Evolutionary conservation across 2,329 filamentous ascomycete genomes (phyloP).

Genomic region (Nigrograna mackinnonii): DNA sequence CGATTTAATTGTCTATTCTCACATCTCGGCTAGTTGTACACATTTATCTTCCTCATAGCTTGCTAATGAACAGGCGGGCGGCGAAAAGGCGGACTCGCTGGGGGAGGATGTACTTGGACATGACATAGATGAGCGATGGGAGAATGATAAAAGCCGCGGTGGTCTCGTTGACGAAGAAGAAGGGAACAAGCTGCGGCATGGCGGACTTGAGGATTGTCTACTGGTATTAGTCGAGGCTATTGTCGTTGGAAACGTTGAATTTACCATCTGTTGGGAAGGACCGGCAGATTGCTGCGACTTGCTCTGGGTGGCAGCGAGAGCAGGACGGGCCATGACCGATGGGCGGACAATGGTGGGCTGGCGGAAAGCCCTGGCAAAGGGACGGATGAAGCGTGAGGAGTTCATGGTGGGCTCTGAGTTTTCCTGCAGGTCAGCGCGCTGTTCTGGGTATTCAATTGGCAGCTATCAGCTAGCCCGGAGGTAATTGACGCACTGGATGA

Average conservation of each 20-base stretch:
- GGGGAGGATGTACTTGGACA: slow-evolving; percentile 49
- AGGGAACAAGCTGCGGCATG: slow-evolving; percentile 50
- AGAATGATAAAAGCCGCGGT: slow-evolving; percentile 45
- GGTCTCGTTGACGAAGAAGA: slow-evolving; percentile 51
- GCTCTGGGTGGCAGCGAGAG: slow-evolving; percentile 36
- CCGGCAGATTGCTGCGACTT: slow-evolving; percentile 36
- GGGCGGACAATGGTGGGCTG: slow-evolving; percentile 38
- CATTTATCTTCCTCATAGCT: slow-evolving; percentile 38
- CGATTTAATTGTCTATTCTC: slow-evolving; percentile 37
- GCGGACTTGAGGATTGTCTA: slow-evolving; percentile 45
- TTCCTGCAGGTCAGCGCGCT: slow-evolving; percentile 32
- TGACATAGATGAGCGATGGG: slow-evolving; percentile 47
- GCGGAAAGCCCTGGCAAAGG: slow-evolving; percentile 44
- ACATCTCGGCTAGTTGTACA: slow-evolving; percentile 39
- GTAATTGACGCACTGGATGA: slow-evolving; percentile 34
- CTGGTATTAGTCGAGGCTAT: neutral
- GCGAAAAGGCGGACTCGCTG: slow-evolving; percentile 45
- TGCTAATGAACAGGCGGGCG: slow-evolving; percentile 49
- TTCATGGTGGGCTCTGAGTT: slow-evolving; percentile 43
- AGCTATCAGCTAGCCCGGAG: slow-evolving; percentile 11
- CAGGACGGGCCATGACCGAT: slow-evolving; percentile 38
- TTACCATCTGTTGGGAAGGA: slow-evolving; percentile 38
- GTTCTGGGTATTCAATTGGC: slow-evolving; percentile 29
- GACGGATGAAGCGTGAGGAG: slow-evolving; percentile 45
- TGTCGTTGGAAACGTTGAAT: neutral